Percentiles rank a stretch among this genome's conserved stretches.
These are phyloP conservation scores for Acanthamoeba triangularis DNA, from an alignment of 208 protist genomes.

Conservation along the genomic window DNA sequence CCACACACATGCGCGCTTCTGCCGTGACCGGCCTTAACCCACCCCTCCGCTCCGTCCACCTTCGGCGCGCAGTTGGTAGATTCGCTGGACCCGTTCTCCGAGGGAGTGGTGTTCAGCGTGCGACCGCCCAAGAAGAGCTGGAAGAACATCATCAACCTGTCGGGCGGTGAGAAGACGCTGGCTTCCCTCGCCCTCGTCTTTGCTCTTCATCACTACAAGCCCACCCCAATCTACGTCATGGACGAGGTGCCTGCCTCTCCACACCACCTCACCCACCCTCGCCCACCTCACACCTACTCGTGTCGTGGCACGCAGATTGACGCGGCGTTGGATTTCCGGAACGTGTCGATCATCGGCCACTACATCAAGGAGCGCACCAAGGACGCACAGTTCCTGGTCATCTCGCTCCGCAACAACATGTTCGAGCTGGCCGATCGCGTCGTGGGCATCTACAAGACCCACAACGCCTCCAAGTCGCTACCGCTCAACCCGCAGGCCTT, in stretches of 20 bases:
- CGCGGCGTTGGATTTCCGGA: slow-evolving; percentile 99
- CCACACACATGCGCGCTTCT: neutral
- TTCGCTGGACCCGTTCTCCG: slow-evolving; percentile 98
- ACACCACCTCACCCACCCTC: neutral
- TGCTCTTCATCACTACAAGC: slow-evolving; percentile 99
- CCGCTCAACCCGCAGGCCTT: slow-evolving; percentile 95
- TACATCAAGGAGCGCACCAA: slow-evolving; percentile 99
- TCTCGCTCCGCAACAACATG: slow-evolving; percentile 99
- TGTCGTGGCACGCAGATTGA: slow-evolving; percentile 95
- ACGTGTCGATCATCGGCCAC: slow-evolving; percentile 99
- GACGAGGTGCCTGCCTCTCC: slow-evolving; percentile 95
- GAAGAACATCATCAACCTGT: slow-evolving; percentile 99
- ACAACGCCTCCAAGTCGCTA: slow-evolving; percentile 98
- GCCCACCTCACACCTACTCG: neutral
- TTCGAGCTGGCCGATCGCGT: slow-evolving; percentile 98
- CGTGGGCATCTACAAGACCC: slow-evolving; percentile 99
- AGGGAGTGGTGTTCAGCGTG: slow-evolving; percentile 98
- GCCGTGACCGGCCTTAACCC: neutral
- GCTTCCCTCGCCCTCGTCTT: slow-evolving; percentile 99
- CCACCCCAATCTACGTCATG: slow-evolving; percentile 99
- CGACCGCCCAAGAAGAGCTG: slow-evolving; percentile 99
- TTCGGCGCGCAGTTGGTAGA: slow-evolving; percentile 95
- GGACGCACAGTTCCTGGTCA: slow-evolving; percentile 99
- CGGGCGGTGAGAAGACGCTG: slow-evolving; percentile 99
- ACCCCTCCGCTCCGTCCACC: neutral